These are phyloP conservation scores for Ambispora gerdemannii DNA, from an alignment of 192 early-diverging fungal genomes.

Conservation along the genomic window DNA sequence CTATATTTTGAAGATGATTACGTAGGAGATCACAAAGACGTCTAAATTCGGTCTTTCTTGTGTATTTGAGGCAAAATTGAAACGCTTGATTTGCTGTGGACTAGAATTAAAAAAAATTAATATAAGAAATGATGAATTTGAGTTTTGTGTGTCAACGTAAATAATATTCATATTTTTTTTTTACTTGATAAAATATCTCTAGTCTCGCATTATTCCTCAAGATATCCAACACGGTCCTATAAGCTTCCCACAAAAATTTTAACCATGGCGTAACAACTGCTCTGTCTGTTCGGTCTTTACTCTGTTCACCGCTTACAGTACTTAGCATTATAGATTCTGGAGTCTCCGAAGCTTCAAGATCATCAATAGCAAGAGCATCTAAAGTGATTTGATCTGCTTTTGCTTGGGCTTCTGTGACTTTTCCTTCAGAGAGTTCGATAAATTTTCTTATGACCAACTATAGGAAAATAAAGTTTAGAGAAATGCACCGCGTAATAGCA, in stretches of 20 bases:
- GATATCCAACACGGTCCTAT: constrained; percentile 94
- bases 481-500: not conserved
- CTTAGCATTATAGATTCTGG: constrained; percentile 96
- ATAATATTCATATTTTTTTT: not conserved
- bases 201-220: constrained; percentile 94
- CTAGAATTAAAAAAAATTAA: too few relatives aligned
- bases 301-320: constrained; percentile 90
- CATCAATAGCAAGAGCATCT: constrained; percentile 82
- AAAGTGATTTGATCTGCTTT: constrained; percentile 87
- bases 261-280: constrained; percentile 98
- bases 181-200: constrained; percentile 89
- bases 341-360: constrained; percentile 94
- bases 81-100: constrained; percentile 87
- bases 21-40: constrained; percentile 96
- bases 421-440: constrained; percentile 81
- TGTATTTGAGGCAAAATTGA: constrained; percentile 91
- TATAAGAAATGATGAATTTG: too few relatives aligned
- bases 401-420: constrained; percentile 85
- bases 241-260: constrained; percentile 99
- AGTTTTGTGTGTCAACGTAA: too few relatives aligned
- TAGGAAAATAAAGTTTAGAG: not conserved
- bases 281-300: constrained; percentile 95
- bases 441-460: constrained; percentile 82
- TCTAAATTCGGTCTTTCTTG: constrained; percentile 98
- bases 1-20: constrained; percentile 85